A percentile compares a stretch with the other conserved stretches of the same genome.
Conservation (phyloP, 441 rosid genomes). For the Populus hybrid region DNA sequence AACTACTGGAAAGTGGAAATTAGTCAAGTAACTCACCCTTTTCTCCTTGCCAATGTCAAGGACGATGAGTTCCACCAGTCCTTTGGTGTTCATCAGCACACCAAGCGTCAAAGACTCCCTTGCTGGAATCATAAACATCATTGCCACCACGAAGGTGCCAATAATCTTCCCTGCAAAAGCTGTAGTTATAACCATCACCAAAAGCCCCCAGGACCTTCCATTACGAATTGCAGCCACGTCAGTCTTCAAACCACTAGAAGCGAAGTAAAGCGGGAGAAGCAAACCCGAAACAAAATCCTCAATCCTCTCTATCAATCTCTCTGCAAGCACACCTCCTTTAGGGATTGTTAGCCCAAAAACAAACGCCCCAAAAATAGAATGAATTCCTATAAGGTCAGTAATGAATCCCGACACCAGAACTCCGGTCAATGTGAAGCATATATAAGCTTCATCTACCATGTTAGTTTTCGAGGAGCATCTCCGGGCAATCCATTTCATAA, state of each 20-base stretch:
- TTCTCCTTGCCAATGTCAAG: conserved; percentile 77
- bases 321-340: conserved; percentile 56
- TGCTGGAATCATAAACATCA: conserved; percentile 52
- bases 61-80: conserved; percentile 76
- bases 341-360: conserved; percentile 70
- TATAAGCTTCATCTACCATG: conserved; percentile 46
- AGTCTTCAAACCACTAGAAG: conserved; percentile 74
- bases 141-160: conserved; percentile 59
- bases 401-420: conserved; percentile 69
- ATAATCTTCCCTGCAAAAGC: conserved; percentile 67
- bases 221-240: conserved; percentile 53
- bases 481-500: conserved; percentile 50
- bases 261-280: conserved; percentile 74
- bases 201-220: conserved; percentile 55
- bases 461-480: conserved; percentile 48
- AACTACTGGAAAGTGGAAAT: background rate
- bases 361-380: conserved; percentile 68
- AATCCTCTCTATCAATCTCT: conserved; percentile 46
- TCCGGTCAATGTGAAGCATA: conserved; percentile 60
- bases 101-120: conserved; percentile 71
- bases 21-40: conserved; percentile 36
- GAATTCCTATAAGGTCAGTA: conserved; percentile 71
- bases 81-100: conserved; percentile 78
- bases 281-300: conserved; percentile 69
- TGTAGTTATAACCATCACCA: conserved; percentile 55